Base-by-base conservation (phyloP, 306 rosid genomes). In the Rubus idaeus region DNA sequence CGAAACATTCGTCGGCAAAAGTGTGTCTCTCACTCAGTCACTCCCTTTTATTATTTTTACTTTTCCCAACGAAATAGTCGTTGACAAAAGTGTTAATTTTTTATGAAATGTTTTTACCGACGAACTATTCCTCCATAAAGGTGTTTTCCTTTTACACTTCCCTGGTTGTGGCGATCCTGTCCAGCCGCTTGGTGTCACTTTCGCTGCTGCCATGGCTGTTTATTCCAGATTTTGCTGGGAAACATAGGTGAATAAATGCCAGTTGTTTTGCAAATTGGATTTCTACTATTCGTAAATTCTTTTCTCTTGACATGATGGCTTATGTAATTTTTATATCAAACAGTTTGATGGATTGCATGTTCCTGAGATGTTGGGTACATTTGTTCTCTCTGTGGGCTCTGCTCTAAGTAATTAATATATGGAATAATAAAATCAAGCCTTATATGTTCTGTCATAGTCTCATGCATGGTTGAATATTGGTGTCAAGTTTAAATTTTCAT, bases 321-420 rank as follows among this genome's bases (percentile, higher is more conserved):
- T 53, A 51, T 68, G 53, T 30, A 30, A 30, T 0, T 30, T 30
- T 30, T 30, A n/a, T 30, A 75, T 72, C 4, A 45, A 56, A 69
- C 75, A 94, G 98, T 88, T 88, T 44, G 93, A 86, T 37, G 97
- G 84, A 20, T 63, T 89, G 51, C 93, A 91, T 6, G 61, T 87
- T 83, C 75, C 87, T 47, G 98, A 91, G 78, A 91, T 92, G 95
- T 78, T 94, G 39, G 90, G 95, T n/a, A 94, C 97, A 70, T 86
- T 90, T 68, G 82, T 87, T 56, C 90, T 94, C 3, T 85, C 94
- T 0, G 88, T 92, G 2, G 97, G 98, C 11, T 86, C 98, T 58
- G 91, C 91, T 72, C 87, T 85, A 42, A 78, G 89, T 79, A 30
- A 30, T 30, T 30, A 30, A 30, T 30, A 30, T 30, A 30, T 2